phyloP scores from a whole-genome alignment of 139 green algal species.

The Chlorella sp. region DNA sequence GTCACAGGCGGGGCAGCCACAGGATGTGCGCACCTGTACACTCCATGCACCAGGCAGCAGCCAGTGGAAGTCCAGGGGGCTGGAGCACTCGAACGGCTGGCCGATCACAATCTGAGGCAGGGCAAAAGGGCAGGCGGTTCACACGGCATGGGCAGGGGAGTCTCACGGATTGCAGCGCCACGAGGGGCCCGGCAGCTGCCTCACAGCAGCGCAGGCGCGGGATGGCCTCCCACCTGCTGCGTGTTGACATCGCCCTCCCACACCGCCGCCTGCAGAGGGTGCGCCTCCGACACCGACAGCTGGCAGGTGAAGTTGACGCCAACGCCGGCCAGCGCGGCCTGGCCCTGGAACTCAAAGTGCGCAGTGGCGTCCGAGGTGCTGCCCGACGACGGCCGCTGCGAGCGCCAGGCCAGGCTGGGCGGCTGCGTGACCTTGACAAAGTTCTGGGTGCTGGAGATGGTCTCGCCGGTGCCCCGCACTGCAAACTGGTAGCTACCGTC shows the following conservation, averaged over 20 bases:
- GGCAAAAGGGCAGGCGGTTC: background rate
- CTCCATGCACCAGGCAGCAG: conserved; percentile 39
- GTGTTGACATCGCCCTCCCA: background rate
- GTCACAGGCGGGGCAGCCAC: too few species aligned
- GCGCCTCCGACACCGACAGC: background rate
- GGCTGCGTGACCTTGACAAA: conserved; percentile 47
- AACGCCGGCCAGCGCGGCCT: conserved; percentile 46
- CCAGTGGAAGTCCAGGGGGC: conserved; percentile 25
- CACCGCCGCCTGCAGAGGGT: conserved; percentile 10
- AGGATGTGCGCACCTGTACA: too few species aligned
- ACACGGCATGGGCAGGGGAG: background rate
- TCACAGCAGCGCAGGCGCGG: background rate
- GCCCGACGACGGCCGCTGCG: background rate
- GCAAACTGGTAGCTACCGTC: conserved; percentile 59
- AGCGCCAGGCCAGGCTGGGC: background rate
- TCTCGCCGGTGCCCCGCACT: conserved; percentile 42
- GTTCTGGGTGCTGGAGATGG: conserved; percentile 2
- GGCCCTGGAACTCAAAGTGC: conserved; percentile 36
- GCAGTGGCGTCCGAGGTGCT: conserved; percentile 9
- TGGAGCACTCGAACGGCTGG: conserved; percentile 31
- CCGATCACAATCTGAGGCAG: background rate
- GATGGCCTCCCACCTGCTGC: background rate
- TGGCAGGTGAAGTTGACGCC: conserved; percentile 53
- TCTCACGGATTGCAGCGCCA: background rate
- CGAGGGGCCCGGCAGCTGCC: background rate